These are phyloP conservation scores for Claviceps africana DNA, from an alignment of 2,329 filamentous ascomycete genomes.

Conservation along the genomic window DNA sequence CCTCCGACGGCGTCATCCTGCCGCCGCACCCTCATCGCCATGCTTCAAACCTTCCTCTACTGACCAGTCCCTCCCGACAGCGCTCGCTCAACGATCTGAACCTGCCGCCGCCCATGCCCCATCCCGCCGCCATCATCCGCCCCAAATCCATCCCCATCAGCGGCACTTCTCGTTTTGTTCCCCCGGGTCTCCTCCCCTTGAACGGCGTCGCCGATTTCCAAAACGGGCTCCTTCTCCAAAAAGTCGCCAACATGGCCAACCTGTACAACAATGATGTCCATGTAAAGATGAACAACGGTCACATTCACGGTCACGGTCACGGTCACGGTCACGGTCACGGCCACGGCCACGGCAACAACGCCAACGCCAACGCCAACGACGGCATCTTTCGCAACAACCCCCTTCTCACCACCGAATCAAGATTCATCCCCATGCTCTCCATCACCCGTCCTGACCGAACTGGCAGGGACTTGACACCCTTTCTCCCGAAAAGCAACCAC, in stretches of 20 bases:
- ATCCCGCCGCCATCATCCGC: not conserved
- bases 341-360: not conserved
- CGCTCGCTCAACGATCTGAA: constrained; percentile 3
- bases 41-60: not conserved
- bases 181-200: not conserved
- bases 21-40: not conserved
- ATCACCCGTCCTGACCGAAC: constrained; percentile 9
- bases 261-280: not conserved
- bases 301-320: no score
- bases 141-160: constrained; percentile 1
- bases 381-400: not conserved
- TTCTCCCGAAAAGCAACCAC: constrained; percentile 1
- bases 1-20: not conserved
- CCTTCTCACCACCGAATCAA: not conserved
- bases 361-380: not conserved
- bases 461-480: constrained; percentile 3
- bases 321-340: not conserved
- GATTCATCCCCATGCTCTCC: constrained; percentile 13
- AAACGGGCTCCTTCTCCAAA: constrained; percentile 1
- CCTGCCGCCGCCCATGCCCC: not conserved
- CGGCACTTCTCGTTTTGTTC: not conserved
- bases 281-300: not conserved
- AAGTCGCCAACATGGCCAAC: not conserved
- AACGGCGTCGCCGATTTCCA: not conserved
- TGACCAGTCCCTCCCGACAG: constrained; percentile 1